phyloP scores from a whole-genome alignment of 2,329 filamentous ascomycete genomes.

The Pseudocercospora macadamiae region DNA sequence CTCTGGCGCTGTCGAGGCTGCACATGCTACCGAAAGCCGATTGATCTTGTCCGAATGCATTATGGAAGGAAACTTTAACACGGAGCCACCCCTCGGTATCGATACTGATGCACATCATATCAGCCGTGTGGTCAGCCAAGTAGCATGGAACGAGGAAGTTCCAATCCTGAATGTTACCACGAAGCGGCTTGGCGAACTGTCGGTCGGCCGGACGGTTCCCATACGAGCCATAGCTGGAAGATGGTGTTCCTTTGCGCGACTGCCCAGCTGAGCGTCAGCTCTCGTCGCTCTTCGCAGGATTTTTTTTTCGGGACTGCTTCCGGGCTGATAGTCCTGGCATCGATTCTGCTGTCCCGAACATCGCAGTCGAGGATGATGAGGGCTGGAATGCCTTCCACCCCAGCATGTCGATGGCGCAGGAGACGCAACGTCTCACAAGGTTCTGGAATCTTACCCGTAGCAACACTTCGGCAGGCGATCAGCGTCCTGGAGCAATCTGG shows the following conservation, averaged over 20 bases:
- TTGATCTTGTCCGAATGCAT: slow-evolving; percentile 46
- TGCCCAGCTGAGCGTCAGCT: slow-evolving; percentile 2
- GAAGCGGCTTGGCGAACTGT: slow-evolving; percentile 42
- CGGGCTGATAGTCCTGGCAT: too few species aligned
- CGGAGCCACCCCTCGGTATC: background rate
- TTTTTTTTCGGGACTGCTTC: background rate
- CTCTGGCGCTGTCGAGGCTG: slow-evolving; percentile 66
- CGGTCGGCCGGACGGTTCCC: slow-evolving; percentile 53
- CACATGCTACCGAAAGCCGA: slow-evolving; percentile 41
- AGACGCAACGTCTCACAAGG: too few species aligned
- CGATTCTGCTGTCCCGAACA: slow-evolving; percentile 12
- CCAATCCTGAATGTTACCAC: slow-evolving; percentile 53
- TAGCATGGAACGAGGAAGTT: slow-evolving; percentile 50
- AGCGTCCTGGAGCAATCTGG: slow-evolving; percentile 16
- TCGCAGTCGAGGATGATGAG: slow-evolving; percentile 17
- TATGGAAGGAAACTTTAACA: too few species aligned
- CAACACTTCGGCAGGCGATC: slow-evolving; percentile 25
- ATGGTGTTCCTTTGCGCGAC: slow-evolving; percentile 45
- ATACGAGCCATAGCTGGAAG: slow-evolving; percentile 46
- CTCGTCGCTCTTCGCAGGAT: background rate
- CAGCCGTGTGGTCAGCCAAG: slow-evolving; percentile 15
- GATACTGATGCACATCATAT: background rate
- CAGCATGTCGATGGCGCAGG: slow-evolving; percentile 9
- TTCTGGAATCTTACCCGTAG: too few species aligned
- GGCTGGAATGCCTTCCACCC: slow-evolving; percentile 12